Conservation (phyloP, 2,329 filamentous ascomycete genomes). For the Aspergillus ibericus region DNA sequence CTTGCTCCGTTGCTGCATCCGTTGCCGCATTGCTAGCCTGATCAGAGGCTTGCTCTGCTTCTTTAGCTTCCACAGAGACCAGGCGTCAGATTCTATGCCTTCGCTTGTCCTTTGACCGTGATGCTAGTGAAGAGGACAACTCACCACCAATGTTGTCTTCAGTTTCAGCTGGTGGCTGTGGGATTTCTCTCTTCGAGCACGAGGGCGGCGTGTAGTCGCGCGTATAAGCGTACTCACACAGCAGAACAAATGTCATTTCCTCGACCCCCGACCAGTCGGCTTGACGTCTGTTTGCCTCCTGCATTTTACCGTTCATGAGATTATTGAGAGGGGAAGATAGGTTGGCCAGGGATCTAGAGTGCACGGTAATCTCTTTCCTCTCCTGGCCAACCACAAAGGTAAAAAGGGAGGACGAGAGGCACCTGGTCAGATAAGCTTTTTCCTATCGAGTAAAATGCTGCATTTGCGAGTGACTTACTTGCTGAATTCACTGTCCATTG, state of each 20-base stretch:
- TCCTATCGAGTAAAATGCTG: too few species aligned
- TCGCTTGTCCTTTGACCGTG: too few species aligned
- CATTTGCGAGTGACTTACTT: too few species aligned
- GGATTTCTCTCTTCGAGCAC: neutral
- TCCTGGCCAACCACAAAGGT: slow-evolving; percentile 12
- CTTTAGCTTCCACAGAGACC: too few species aligned
- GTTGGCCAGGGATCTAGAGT: slow-evolving; percentile 9
- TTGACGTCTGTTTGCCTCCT: slow-evolving; percentile 4
- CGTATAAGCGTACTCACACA: slow-evolving; percentile 41
- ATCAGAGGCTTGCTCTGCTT: too few species aligned
- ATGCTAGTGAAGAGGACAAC: too few species aligned
- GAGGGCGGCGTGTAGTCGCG: slow-evolving; percentile 33
- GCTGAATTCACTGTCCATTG: too few species aligned
- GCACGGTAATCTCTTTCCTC: slow-evolving; percentile 10
- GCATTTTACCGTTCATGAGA: slow-evolving; percentile 13
- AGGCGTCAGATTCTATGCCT: too few species aligned
- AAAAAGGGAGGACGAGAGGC: slow-evolving; percentile 11
- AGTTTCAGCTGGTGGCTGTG: too few species aligned
- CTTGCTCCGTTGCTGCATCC: too few species aligned
- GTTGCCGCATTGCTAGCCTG: too few species aligned
- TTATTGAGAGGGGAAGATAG: slow-evolving; percentile 8
- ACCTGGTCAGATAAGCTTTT: neutral
- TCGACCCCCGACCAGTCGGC: slow-evolving; percentile 34
- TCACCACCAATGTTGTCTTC: too few species aligned
- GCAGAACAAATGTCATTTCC: slow-evolving; percentile 36